Percentiles rank a stretch among this genome's conserved stretches.
These are phyloP conservation scores for Backusella liffmaniae DNA, from an alignment of 192 early-diverging fungal species.

Conservation along the genomic window DNA sequence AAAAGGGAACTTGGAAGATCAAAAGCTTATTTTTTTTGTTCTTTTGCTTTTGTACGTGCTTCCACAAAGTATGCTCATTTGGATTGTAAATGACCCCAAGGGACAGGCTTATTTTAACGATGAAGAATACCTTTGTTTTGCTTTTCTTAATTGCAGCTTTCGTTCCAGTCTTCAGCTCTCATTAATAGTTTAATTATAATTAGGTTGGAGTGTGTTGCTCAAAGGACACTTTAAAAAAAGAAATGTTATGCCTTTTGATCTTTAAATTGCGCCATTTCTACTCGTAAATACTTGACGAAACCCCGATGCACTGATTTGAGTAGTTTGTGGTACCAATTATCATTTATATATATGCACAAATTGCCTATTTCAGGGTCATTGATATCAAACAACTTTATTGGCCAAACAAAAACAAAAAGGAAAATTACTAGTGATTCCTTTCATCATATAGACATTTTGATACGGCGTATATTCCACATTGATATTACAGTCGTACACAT, in stretches of 20 bases:
- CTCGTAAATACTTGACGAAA: not conserved
- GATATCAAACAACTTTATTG: not conserved
- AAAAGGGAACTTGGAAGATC: not conserved
- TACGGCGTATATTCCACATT: not conserved
- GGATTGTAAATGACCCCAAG: not conserved
- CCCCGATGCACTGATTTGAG: not conserved
- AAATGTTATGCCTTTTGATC: slow-evolving; percentile 4
- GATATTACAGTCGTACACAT: not conserved
- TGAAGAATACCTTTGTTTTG: not conserved
- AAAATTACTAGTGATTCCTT: not conserved
- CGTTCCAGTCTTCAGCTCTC: not conserved
- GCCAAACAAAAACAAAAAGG: not conserved
- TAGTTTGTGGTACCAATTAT: not conserved
- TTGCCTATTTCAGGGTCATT: not conserved
- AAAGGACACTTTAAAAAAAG: not conserved
- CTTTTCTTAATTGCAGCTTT: not conserved
- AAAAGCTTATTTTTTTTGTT: not conserved
- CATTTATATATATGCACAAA: not conserved
- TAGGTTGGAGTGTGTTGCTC: not conserved
- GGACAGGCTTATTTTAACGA: not conserved
- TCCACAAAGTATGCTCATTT: not conserved
- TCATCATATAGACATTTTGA: not conserved
- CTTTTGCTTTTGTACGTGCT: not conserved
- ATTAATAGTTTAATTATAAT: not conserved
- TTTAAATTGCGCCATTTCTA: slow-evolving; percentile 9